Evolutionary conservation across 495 filamentous ascomycete genomes (phyloP).

Genomic region (Achaetomiella virescens): DNA sequence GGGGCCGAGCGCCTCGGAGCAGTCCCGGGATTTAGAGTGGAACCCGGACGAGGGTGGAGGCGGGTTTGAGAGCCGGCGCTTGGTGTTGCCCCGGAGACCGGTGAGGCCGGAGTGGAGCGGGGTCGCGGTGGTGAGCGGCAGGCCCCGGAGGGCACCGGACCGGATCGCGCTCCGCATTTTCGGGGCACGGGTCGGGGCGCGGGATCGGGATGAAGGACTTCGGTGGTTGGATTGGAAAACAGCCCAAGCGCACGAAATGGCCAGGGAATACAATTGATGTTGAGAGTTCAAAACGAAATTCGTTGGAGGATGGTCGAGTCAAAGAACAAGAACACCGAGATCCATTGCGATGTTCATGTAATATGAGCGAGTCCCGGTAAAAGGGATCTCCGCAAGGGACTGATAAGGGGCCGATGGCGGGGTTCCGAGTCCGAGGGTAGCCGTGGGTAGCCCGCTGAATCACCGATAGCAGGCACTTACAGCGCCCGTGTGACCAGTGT

Average conservation of each 20-base stretch:
- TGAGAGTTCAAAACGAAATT: neutral
- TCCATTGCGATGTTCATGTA: neutral
- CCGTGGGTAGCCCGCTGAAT: constrained; percentile 8
- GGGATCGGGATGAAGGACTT: neutral
- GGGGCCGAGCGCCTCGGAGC: constrained; percentile 16
- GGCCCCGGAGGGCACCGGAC: constrained; percentile 5
- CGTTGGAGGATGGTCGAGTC: neutral
- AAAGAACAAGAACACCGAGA: neutral
- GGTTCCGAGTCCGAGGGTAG: constrained; percentile 9
- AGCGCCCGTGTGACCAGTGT: constrained; percentile 12
- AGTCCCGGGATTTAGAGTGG: constrained; percentile 16
- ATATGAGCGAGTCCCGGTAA: neutral
- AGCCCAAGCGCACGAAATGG: neutral
- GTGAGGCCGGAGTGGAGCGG: neutral
- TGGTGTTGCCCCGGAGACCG: neutral
- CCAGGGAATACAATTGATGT: neutral
- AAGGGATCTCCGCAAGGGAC: neutral
- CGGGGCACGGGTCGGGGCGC: neutral
- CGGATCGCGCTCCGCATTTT: constrained; percentile 6
- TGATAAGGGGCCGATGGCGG: constrained; percentile 1
- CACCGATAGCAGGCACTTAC: neutral
- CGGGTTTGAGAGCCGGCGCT: neutral
- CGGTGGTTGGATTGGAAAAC: neutral
- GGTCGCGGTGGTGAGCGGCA: neutral
- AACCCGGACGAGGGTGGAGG: neutral